Evolutionary conservation across 768 basidiomycete genomes (phyloP).

Genomic region (Pleurotus pulmonarius): DNA sequence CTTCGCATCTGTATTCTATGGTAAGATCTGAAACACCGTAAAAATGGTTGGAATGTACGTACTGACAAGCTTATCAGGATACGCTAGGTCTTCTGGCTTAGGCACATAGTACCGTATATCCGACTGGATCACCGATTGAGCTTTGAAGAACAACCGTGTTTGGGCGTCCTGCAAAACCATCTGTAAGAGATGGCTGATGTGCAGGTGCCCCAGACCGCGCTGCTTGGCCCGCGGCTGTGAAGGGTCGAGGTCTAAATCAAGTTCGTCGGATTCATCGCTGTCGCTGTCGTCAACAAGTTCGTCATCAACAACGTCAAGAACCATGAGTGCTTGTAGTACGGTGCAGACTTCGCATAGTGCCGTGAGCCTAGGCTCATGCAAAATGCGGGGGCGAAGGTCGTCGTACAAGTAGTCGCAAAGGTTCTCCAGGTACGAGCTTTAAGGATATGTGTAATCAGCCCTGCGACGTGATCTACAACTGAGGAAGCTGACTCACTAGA

Average conservation of each 20-base stretch:
- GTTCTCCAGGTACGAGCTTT: constrained; percentile 82
- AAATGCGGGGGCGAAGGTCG: constrained; percentile 90
- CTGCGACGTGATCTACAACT: neutral
- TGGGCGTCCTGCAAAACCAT: constrained; percentile 96
- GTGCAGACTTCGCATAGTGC: constrained; percentile 95
- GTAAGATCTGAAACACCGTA: neutral
- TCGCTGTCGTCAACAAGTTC: constrained; percentile 21
- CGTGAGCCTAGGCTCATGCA: constrained; percentile 86
- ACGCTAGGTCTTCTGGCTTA: constrained; percentile 75
- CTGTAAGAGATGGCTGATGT: constrained; percentile 77
- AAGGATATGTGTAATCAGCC: constrained; percentile 3
- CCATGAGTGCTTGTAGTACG: constrained; percentile 93
- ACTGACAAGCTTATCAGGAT: constrained; percentile 81
- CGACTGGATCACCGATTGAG: constrained; percentile 84
- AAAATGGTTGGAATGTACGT: constrained; percentile 20
- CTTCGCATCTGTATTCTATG: constrained; percentile 33
- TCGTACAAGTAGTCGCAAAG: constrained; percentile 95
- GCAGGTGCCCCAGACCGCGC: constrained; percentile 54
- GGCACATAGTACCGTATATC: constrained; percentile 85
- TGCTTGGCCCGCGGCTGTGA: constrained; percentile 17
- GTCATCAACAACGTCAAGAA: constrained; percentile 64
- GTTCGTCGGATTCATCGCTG: constrained; percentile 27
- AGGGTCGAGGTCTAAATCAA: constrained; percentile 37
- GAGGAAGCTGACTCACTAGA: constrained; percentile 34
- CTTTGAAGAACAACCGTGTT: constrained; percentile 93